Evolutionary conservation across 106 monocot species (phyloP).

Genomic region (Acorus gramineus): DNA sequence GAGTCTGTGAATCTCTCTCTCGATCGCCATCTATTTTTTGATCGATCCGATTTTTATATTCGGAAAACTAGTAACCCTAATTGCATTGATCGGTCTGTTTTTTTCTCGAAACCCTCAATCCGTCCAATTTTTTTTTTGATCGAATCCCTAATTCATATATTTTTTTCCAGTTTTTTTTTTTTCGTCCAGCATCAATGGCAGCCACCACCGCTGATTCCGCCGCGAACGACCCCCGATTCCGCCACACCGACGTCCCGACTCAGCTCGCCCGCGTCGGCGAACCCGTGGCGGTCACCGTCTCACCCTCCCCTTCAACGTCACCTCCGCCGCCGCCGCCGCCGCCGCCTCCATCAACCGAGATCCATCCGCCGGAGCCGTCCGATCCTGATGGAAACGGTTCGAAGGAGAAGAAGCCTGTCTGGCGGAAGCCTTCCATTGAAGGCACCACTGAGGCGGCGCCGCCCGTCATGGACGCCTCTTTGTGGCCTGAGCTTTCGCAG

Average conservation of each 20-base stretch:
- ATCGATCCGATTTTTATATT: too few relatives aligned
- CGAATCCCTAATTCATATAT: too few relatives aligned
- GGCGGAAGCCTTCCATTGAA: constrained; percentile 42
- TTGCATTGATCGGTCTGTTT: too few relatives aligned
- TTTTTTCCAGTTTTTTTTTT: too few relatives aligned
- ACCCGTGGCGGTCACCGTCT: not conserved
- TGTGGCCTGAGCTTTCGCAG: constrained; percentile 75
- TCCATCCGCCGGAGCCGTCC: not conserved
- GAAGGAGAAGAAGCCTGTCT: constrained; percentile 42
- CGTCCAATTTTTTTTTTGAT: too few relatives aligned
- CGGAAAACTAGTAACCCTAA: too few relatives aligned
- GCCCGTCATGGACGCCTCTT: constrained; percentile 44
- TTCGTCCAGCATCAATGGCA: too few relatives aligned
- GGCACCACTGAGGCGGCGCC: constrained; percentile 18
- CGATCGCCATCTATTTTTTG: too few relatives aligned
- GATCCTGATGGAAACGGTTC: too few relatives aligned
- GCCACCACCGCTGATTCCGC: constrained; percentile 12
- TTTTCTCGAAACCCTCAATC: too few relatives aligned
- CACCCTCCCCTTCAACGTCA: not conserved
- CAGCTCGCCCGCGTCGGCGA: constrained; percentile 19
- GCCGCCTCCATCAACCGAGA: not conserved
- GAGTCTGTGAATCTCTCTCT: too few relatives aligned
- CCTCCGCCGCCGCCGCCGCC: not conserved
- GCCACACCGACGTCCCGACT: constrained; percentile 1
- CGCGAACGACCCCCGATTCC: constrained; percentile 5